phyloP scores from a whole-genome alignment of 2,329 filamentous ascomycete species.

The Colletotrichum cuscutae region DNA sequence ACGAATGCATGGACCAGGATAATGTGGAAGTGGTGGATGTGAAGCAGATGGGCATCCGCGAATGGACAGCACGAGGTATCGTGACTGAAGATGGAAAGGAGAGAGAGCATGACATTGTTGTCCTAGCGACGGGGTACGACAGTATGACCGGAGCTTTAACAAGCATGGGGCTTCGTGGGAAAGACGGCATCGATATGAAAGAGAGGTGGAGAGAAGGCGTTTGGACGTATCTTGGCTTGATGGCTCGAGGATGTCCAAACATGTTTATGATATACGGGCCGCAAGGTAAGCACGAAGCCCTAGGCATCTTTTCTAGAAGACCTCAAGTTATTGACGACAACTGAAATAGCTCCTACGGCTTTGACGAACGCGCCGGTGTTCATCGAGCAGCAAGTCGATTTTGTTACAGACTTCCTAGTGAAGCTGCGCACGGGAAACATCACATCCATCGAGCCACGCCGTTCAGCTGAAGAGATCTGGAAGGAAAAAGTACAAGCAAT shows the following conservation, averaged over 20 bases:
- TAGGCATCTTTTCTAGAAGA: neutral
- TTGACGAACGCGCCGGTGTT: slow-evolving; percentile 36
- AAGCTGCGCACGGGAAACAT: slow-evolving; percentile 27
- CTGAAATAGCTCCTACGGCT: slow-evolving; percentile 33
- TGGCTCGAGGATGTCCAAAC: slow-evolving; percentile 36
- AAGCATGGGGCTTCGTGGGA: slow-evolving; percentile 44
- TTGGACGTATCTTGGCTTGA: slow-evolving; percentile 41
- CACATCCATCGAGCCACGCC: slow-evolving; percentile 33
- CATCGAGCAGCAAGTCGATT: slow-evolving; percentile 35
- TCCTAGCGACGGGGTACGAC: slow-evolving; percentile 49
- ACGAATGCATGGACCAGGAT: slow-evolving; percentile 56
- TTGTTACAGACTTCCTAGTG: slow-evolving; percentile 29
- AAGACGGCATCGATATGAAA: slow-evolving; percentile 40
- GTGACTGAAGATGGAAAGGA: slow-evolving; percentile 47
- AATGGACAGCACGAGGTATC: slow-evolving; percentile 52
- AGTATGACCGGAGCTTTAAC: slow-evolving; percentile 45
- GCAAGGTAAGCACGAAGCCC: slow-evolving; percentile 29
- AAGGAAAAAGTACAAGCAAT: slow-evolving; percentile 26
- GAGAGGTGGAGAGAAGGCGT: slow-evolving; percentile 46
- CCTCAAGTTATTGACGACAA: neutral
- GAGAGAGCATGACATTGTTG: slow-evolving; percentile 48
- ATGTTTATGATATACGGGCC: slow-evolving; percentile 41
- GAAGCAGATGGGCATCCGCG: slow-evolving; percentile 52
- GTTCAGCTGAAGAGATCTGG: slow-evolving; percentile 31
- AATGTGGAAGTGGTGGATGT: slow-evolving; percentile 58